phyloP scores from a whole-genome alignment of 768 basidiomycete species.

The Leccinum fibrillosum region DNA sequence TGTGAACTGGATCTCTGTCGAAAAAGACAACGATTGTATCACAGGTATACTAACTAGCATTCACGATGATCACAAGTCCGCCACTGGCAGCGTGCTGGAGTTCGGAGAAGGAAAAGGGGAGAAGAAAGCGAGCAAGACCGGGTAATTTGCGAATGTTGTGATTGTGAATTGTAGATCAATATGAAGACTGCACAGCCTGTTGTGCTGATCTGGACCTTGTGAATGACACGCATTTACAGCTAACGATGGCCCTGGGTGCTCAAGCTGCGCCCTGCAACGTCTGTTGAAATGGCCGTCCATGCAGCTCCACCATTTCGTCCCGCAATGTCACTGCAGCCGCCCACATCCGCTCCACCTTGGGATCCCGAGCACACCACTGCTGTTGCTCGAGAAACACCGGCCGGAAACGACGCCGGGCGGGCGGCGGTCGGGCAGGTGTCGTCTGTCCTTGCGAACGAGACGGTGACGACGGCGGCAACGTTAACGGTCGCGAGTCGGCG shows the following conservation, averaged over 20 bases:
- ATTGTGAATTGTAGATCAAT: too few species aligned
- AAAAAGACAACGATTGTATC: too few species aligned
- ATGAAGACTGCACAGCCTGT: too few species aligned
- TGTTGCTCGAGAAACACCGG: slow-evolving; percentile 48
- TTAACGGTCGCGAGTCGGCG: slow-evolving; percentile 23
- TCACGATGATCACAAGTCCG: too few species aligned
- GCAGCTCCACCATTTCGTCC: slow-evolving; percentile 13
- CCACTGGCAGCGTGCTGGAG: too few species aligned
- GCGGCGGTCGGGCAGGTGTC: slow-evolving; percentile 7
- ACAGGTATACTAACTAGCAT: too few species aligned
- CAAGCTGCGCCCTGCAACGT: neutral
- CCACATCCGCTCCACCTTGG: slow-evolving; percentile 31
- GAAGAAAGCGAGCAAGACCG: too few species aligned
- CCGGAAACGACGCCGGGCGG: slow-evolving; percentile 40
- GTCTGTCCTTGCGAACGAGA: slow-evolving; percentile 13
- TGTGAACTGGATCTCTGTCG: too few species aligned
- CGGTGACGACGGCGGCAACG: slow-evolving; percentile 1
- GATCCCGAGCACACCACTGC: slow-evolving; percentile 46
- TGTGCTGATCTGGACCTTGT: too few species aligned
- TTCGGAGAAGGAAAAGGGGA: too few species aligned
- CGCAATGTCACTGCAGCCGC: slow-evolving; percentile 11
- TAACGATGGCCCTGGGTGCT: neutral
- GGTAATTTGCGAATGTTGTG: too few species aligned
- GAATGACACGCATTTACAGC: neutral
- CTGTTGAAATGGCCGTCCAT: neutral